Evolutionary conservation across 345 rosid species (phyloP).

Genomic region (Bruguiera gymnorhiza): DNA sequence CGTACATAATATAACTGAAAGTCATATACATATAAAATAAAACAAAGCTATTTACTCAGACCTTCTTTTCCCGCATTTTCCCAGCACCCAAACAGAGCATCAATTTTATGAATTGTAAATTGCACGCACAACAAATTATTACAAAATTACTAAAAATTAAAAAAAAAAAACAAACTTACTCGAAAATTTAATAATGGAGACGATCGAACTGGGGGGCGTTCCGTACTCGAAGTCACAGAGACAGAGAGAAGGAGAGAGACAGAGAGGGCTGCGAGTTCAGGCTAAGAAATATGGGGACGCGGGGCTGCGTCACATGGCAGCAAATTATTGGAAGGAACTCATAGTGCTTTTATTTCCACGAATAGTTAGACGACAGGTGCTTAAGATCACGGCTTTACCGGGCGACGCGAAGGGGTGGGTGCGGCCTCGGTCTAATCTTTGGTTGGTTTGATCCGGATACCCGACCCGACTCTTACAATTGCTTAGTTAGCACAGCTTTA

Average conservation of each 20-base stretch:
- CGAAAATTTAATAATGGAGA: background rate
- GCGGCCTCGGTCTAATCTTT: too few relatives aligned
- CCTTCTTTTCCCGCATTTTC: too few relatives aligned
- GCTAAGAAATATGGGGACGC: conserved; percentile 19
- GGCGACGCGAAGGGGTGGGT: too few relatives aligned
- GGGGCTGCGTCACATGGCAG: conserved; percentile 1
- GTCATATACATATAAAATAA: too few relatives aligned
- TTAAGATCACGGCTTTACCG: background rate
- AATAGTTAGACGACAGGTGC: background rate
- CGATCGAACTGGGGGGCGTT: background rate
- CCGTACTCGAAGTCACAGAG: background rate
- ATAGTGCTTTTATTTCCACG: background rate
- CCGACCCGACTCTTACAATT: background rate
- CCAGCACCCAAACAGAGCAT: too few relatives aligned
- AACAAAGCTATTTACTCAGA: too few relatives aligned
- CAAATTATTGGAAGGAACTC: background rate
- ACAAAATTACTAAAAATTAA: background rate
- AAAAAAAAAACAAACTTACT: background rate
- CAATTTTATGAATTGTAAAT: too few relatives aligned
- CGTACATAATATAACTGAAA: too few relatives aligned
- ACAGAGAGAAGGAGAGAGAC: background rate
- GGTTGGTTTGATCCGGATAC: too few relatives aligned
- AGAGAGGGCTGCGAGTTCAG: conserved; percentile 10
- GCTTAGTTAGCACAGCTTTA: too few relatives aligned
- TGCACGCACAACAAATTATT: too few relatives aligned